Conservation (phyloP, 2,329 filamentous ascomycete genomes). For the Trichocomaceae sp. region DNA sequence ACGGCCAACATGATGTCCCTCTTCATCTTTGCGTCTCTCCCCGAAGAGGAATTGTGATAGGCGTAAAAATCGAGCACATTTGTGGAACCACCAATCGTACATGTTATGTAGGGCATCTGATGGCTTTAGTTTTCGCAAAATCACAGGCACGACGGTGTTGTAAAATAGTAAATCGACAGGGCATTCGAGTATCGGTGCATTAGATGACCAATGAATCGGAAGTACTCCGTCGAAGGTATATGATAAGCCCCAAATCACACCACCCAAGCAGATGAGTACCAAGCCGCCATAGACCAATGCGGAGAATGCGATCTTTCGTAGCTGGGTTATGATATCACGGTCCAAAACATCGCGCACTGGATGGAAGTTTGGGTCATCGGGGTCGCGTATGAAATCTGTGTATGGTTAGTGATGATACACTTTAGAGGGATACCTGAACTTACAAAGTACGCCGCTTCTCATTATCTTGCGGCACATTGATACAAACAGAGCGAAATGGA, state of each 20-base stretch:
- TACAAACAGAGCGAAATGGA: conserved; percentile 96
- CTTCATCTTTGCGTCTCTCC: conserved; percentile 72
- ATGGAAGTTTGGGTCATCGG: conserved; percentile 96
- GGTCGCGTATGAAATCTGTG: conserved; percentile 89
- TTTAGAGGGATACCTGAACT: conserved; percentile 34
- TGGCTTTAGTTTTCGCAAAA: conserved; percentile 76
- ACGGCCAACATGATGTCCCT: conserved; percentile 59
- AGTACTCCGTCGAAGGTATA: conserved; percentile 63
- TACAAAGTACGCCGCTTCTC: conserved; percentile 86
- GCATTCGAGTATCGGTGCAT: conserved; percentile 87
- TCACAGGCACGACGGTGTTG: conserved; percentile 88
- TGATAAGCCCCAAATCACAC: conserved; percentile 87
- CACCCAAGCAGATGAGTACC: conserved; percentile 86
- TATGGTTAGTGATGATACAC: conserved; percentile 9
- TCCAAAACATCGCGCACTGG: conserved; percentile 95
- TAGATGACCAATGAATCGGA: conserved; percentile 88
- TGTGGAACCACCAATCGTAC: conserved; percentile 95
- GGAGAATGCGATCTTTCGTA: conserved; percentile 93
- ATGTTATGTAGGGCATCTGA: conserved; percentile 75
- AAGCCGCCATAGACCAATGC: conserved; percentile 91
- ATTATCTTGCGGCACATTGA: conserved; percentile 99
- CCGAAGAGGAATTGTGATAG: conserved; percentile 92
- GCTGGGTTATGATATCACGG: conserved; percentile 81
- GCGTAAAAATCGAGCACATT: conserved; percentile 70
- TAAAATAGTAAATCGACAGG: conserved; percentile 92